These are phyloP conservation scores for Hemisphaericaspora lyxosophila DNA, from an alignment of 1,139 yeast species.

Conservation along the genomic window DNA sequence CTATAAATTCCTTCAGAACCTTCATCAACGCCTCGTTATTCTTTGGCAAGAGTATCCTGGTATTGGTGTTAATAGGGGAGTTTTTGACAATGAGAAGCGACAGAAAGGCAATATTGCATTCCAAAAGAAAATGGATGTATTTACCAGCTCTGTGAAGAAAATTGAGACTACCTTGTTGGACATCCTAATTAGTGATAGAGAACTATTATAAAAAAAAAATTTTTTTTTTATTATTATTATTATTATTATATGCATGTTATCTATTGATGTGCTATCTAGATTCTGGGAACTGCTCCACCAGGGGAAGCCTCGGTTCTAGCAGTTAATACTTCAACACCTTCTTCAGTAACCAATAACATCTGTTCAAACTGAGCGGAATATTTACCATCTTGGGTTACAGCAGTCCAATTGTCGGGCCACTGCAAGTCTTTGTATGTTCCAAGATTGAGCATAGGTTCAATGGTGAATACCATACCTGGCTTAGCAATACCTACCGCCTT, in stretches of 20 bases:
- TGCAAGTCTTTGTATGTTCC: slow-evolving; percentile 80
- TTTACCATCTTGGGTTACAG: slow-evolving; percentile 84
- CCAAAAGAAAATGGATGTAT: slow-evolving; percentile 26
- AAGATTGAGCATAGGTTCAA: slow-evolving; percentile 94
- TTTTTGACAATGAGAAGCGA: slow-evolving; percentile 17
- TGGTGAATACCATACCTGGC: slow-evolving; percentile 96
- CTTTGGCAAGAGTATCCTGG: slow-evolving; percentile 19
- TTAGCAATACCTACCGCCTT: slow-evolving; percentile 92
- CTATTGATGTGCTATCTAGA: too few species aligned
- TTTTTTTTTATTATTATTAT: background rate
- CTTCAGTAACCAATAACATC: slow-evolving; percentile 87
- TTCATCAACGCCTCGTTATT: slow-evolving; percentile 10
- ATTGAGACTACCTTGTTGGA: slow-evolving; percentile 29
- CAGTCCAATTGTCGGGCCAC: slow-evolving; percentile 99
- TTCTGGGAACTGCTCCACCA: slow-evolving; percentile 79
- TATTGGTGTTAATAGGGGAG: slow-evolving; percentile 22
- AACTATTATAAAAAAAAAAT: slow-evolving; percentile 10
- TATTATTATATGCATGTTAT: too few species aligned
- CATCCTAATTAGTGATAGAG: slow-evolving; percentile 23
- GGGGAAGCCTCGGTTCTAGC: slow-evolving; percentile 79
- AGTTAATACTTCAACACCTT: slow-evolving; percentile 88
- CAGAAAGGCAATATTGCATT: slow-evolving; percentile 19
- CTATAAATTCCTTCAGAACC: slow-evolving; percentile 12
- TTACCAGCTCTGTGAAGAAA: slow-evolving; percentile 26
- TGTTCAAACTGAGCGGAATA: slow-evolving; percentile 95